phyloP scores from a whole-genome alignment of 495 filamentous ascomycete genomes.

The Daldinia decipiens region DNA sequence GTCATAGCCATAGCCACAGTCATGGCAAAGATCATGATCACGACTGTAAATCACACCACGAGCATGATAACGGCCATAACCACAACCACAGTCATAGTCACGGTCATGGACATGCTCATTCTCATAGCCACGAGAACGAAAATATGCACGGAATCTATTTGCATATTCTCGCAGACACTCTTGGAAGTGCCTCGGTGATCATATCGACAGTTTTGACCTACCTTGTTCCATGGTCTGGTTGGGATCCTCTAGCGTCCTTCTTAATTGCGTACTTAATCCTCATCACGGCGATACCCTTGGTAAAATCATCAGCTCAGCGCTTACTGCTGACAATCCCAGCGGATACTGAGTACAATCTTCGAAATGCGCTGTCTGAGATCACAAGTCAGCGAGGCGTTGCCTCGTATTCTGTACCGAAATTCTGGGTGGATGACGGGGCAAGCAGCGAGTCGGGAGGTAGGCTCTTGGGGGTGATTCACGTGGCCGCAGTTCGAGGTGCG shows the following conservation, averaged over 20 bases:
- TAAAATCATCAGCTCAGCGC: conserved; percentile 81
- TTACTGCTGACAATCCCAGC: conserved; percentile 85
- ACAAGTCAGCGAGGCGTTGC: conserved; percentile 84
- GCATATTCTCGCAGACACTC: conserved; percentile 93
- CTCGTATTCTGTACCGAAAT: conserved; percentile 86
- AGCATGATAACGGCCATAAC: conserved; percentile 47
- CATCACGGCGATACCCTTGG: conserved; percentile 84
- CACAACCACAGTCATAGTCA: conserved; percentile 55
- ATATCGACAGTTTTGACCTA: conserved; percentile 89
- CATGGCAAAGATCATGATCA: conserved; percentile 49
- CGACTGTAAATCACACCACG: conserved; percentile 37
- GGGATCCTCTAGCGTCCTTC: conserved; percentile 93
- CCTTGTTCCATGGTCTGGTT: conserved; percentile 88
- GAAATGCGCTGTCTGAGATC: conserved; percentile 85
- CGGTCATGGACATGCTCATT: conserved; percentile 50
- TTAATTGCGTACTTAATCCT: conserved; percentile 95
- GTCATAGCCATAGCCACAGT: conserved; percentile 51
- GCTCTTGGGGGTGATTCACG: conserved; percentile 81
- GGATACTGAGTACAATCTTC: conserved; percentile 87
- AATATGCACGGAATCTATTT: conserved; percentile 99
- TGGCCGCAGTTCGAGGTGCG: conserved; percentile 73
- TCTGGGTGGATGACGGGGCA: conserved; percentile 87
- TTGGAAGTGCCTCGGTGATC: conserved; percentile 94
- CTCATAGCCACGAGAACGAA: conserved; percentile 83
- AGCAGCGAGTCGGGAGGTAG: conserved; percentile 58